Evolutionary conservation across 768 basidiomycete genomes (phyloP).

Genomic region (Trametes maxima): DNA sequence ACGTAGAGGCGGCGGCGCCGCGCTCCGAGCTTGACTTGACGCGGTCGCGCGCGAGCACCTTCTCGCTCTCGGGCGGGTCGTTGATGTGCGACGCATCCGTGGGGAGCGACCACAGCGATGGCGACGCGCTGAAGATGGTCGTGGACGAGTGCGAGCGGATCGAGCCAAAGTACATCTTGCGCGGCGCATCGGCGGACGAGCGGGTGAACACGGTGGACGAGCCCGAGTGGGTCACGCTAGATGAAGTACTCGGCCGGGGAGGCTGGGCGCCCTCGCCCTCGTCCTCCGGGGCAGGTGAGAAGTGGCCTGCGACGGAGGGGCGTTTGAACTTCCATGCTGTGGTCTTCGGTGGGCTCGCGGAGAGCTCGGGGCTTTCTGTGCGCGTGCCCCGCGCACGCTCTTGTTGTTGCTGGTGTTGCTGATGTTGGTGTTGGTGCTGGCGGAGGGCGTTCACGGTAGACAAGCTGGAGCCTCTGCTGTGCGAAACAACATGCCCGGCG

Average conservation of each 20-base stretch:
- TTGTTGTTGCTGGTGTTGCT: no score
- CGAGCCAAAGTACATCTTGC: conserved; percentile 38
- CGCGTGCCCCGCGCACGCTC: conserved; percentile 3
- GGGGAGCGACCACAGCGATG: conserved; percentile 43
- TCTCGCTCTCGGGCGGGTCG: conserved; percentile 37
- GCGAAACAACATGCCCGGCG: conserved; percentile 1
- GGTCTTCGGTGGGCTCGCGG: conserved; percentile 24
- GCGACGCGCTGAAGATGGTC: conserved; percentile 37
- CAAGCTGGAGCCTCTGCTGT: conserved; percentile 54
- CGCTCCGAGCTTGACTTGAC: conserved; percentile 35
- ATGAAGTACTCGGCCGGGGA: conserved; percentile 63
- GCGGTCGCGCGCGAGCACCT: conserved; percentile 33
- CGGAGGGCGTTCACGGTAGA: conserved; percentile 40
- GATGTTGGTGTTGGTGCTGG: not conserved
- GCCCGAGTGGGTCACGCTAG: conserved; percentile 52
- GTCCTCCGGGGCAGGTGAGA: conserved; percentile 30
- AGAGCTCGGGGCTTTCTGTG: conserved; percentile 15
- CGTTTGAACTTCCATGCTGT: conserved; percentile 36
- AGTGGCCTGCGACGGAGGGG: conserved; percentile 66
- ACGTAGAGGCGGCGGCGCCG: no score
- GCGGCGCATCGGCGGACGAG: conserved; percentile 44
- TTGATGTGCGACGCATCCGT: conserved; percentile 43
- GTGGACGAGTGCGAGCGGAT: conserved; percentile 39
- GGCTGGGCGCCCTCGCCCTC: conserved; percentile 20
- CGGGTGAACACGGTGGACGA: conserved; percentile 43